These are phyloP conservation scores for Pleurotus citrinopileatus DNA, from an alignment of 768 basidiomycete genomes.

Conservation along the genomic window DNA sequence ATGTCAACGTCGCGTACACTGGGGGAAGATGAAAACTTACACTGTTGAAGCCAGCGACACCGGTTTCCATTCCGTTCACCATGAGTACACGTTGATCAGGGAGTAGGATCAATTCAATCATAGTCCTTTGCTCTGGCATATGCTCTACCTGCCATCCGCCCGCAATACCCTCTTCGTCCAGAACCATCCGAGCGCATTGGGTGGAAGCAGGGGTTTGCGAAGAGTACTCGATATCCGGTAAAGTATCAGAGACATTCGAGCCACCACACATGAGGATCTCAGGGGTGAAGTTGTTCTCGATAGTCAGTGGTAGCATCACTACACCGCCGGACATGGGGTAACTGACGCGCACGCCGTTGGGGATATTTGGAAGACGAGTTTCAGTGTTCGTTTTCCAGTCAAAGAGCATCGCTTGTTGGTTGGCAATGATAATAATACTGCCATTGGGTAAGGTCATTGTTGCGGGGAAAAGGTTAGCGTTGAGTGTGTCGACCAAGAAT, in stretches of 20 bases:
- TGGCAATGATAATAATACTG: slow-evolving; percentile 38
- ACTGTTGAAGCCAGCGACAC: slow-evolving; percentile 36
- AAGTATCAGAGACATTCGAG: slow-evolving; percentile 28
- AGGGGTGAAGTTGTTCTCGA: slow-evolving; percentile 36
- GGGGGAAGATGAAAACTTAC: slow-evolving; percentile 16
- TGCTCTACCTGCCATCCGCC: slow-evolving; percentile 43
- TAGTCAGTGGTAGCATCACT: slow-evolving; percentile 33
- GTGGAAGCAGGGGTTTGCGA: slow-evolving; percentile 38
- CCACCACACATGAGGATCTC: slow-evolving; percentile 49
- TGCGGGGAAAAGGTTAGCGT: slow-evolving; percentile 20
- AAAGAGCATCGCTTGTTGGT: slow-evolving; percentile 39
- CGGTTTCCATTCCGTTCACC: slow-evolving; percentile 39
- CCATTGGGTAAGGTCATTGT: slow-evolving; percentile 37
- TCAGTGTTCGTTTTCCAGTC: slow-evolving; percentile 36
- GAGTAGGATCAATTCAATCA: slow-evolving; percentile 35
- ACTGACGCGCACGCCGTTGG: slow-evolving; percentile 40
- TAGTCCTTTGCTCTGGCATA: slow-evolving; percentile 37
- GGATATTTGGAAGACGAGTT: slow-evolving; percentile 36
- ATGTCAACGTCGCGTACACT: neutral
- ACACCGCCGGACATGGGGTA: slow-evolving; percentile 36
- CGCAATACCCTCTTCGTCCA: slow-evolving; percentile 38
- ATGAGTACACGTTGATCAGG: slow-evolving; percentile 39
- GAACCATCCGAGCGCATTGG: slow-evolving; percentile 40
- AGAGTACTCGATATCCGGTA: slow-evolving; percentile 23
- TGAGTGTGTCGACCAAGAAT: slow-evolving; percentile 14